Evolutionary conservation across 129 eudicot species (phyloP), one percentile per base, ranked within the genome.

Genomic region (Escallonia herrerae): DNA sequence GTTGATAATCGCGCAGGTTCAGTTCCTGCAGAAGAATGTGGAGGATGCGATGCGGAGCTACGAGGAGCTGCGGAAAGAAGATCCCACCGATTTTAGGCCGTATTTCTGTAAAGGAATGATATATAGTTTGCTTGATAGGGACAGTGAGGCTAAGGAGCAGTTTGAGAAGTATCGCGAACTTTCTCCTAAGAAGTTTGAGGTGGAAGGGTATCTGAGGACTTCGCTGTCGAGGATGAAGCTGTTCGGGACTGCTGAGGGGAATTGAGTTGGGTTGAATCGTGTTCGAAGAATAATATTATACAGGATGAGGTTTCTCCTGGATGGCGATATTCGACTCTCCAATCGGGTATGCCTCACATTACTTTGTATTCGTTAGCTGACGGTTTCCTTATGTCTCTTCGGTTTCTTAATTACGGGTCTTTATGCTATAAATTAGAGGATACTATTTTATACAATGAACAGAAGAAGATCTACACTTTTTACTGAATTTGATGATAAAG

Each of bases 81-180:
- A 89, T 60, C 90, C 96, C 0, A 74, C 71, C 5, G 96, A 89
- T 76, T 81, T 83, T 65, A 64, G 95, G 60, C 94, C 94, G 2
- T 79, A 78, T 76, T 89, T 89, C 48, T 81, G 87, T 66, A 89
- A 76, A 76, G 96, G 96, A 12, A 72, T 89, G 95, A 76, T 89
- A 22, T 89, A 76, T 67, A 78, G 90, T 64, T 81, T 83, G 67
- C 68, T 81, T 15, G 81, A 82, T 54, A 81, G 65, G 63, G 68
- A 80, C n/a, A 72, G 63, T 39, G 93, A 89, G 62, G 93, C 96
- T 40, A 80, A 58, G 56, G 81, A 69, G 58, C 74, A 83, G 60
- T 89, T 89, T 62, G 87, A 82, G 2, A 89, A 89, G 87, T 89
- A 82, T 60, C 73, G 77, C 0, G 75, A 85, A 72, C 83, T 87